Conservation (phyloP, 441 rosid species). For the Pelargonium citronellum region DNA sequence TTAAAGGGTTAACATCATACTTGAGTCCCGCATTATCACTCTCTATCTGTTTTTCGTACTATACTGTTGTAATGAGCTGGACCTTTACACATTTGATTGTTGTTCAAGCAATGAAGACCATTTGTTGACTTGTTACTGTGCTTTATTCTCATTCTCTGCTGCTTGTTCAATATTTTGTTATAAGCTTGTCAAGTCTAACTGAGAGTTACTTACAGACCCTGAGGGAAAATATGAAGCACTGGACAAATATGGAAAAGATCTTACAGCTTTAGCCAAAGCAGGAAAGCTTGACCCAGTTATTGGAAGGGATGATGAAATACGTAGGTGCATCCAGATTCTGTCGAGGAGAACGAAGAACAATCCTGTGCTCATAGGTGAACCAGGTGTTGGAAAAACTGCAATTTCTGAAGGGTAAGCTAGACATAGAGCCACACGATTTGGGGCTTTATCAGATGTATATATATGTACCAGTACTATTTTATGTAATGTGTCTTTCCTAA, state of each 20-base stretch:
- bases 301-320: slow-evolving; percentile 86
- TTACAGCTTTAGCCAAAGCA: slow-evolving; percentile 89
- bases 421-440: slow-evolving; percentile 27
- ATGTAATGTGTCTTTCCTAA: slow-evolving; percentile 39
- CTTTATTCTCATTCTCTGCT: slow-evolving; percentile 8
- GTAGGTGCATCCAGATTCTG: slow-evolving; percentile 81
- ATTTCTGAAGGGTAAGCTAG: slow-evolving; percentile 99
- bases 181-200: slow-evolving; percentile 13
- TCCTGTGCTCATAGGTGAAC: slow-evolving; percentile 98
- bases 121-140: slow-evolving; percentile 1
- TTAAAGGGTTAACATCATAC: too few species aligned
- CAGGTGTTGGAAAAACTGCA: slow-evolving; percentile 99
- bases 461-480: slow-evolving; percentile 29
- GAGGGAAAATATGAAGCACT: slow-evolving; percentile 97
- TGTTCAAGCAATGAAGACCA: slow-evolving; percentile 1
- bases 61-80: neutral
- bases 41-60: neutral
- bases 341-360: slow-evolving; percentile 92
- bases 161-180: neutral
- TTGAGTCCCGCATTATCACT: too few species aligned
- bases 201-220: slow-evolving; percentile 56
- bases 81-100: neutral
- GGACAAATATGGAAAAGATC: slow-evolving; percentile 93
- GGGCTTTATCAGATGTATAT: slow-evolving; percentile 85
- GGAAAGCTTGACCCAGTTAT: slow-evolving; percentile 96